Base-by-base conservation (phyloP, 2,329 filamentous ascomycete species). In the Coniochaeta sp. region DNA sequence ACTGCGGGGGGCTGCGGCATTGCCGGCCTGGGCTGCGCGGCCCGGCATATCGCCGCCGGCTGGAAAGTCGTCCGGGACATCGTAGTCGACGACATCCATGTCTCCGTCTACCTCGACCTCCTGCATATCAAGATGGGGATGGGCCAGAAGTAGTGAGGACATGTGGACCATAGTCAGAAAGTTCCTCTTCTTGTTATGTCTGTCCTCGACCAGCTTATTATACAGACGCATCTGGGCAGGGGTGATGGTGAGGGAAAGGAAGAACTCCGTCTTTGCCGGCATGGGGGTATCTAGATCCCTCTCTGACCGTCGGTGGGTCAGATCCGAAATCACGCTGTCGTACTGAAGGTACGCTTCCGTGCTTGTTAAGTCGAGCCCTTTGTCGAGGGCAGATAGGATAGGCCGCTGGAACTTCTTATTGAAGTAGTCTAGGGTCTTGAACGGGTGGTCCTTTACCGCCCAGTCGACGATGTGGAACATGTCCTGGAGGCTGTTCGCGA, bases 401-500 rank as follows among this genome's bases (percentile, higher is more conserved):
- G 1, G 67, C 62, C 53, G 80, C 86, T 1, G 91, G 74, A 0
- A 91, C 91, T 12, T 78, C 71, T n/a, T n/a, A 12, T 30, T 30
- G 27, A 30, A 30, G 27, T 30, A 7, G 56, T 96, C 96, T 0
- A 89, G 88, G 3, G 75, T 76, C 4, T 82, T 78, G 62, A 86
- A 96, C 2, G 95, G 74, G 63, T 89, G 96, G 22, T 81, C 82
- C 0, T 88, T 87, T 1, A 89, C 85, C 49, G 94, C 83, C 89
- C 90, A 96, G 56, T 91, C 79, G 52, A 96, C 86, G 81, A 95
- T 89, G n/a, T 83, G 72, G 62, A 85, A 89, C 62, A 95, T 95
- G 60, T 96, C 91, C 27, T 79, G 72, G 0, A 96, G 82, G 49
- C 89, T 87, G 62, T 96, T 96, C 4, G 88, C 84, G 49, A 96